Evolutionary conservation across 495 filamentous ascomycete genomes (phyloP).

Genomic region (Rhizodiscina lignyota): DNA sequence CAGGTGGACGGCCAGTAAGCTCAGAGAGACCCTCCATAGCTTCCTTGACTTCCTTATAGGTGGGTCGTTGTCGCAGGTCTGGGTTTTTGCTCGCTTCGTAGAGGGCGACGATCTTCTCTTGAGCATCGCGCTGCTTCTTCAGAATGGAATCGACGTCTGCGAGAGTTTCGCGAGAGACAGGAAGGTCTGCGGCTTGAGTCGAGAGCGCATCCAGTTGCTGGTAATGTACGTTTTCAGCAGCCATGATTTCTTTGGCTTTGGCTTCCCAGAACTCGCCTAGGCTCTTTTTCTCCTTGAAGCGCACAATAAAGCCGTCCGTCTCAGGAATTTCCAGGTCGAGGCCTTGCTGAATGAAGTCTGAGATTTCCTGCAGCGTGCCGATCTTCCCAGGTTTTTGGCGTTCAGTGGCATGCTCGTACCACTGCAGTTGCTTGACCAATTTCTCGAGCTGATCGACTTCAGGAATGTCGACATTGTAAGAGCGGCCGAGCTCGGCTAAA

Average conservation of each 20-base stretch:
- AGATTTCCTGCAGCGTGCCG: constrained; percentile 53
- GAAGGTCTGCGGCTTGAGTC: constrained; percentile 53
- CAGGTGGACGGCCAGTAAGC: constrained; percentile 77
- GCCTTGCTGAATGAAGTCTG: constrained; percentile 59
- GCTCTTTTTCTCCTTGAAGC: constrained; percentile 56
- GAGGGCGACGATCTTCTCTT: constrained; percentile 65
- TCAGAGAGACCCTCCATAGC: constrained; percentile 75
- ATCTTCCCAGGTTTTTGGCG: not conserved
- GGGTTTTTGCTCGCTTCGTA: constrained; percentile 59
- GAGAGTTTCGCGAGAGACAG: constrained; percentile 67
- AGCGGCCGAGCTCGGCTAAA: constrained; percentile 68
- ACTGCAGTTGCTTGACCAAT: constrained; percentile 70
- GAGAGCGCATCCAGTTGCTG: constrained; percentile 87
- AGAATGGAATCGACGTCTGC: constrained; percentile 79
- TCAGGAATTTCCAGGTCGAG: constrained; percentile 57
- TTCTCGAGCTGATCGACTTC: constrained; percentile 76
- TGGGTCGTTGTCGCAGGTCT: constrained; percentile 65
- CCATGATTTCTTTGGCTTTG: constrained; percentile 87
- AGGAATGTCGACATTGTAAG: constrained; percentile 87
- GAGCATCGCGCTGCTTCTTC: constrained; percentile 89
- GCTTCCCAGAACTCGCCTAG: constrained; percentile 78
- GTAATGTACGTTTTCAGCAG: constrained; percentile 77
- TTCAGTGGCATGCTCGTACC: constrained; percentile 54
- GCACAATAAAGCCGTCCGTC: constrained; percentile 57
- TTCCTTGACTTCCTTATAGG: constrained; percentile 79